Base-by-base conservation (phyloP, 148 eudicot genomes). In the Nyssa sinensis region DNA sequence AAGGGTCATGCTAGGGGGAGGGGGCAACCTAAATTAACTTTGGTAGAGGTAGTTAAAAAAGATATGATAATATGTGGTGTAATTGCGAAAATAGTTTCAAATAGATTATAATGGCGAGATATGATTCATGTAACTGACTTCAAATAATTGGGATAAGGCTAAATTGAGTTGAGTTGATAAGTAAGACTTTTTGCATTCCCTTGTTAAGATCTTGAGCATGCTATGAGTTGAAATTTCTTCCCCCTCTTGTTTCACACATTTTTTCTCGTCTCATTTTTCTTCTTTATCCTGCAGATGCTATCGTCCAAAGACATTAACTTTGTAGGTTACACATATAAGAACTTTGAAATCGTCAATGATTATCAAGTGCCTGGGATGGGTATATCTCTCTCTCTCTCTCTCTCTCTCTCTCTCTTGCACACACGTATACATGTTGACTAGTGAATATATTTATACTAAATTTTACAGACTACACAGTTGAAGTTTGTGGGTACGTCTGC, bases 321-420 rank as follows among this genome's bases (percentile, higher is more conserved):
- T 70, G 98, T 93, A 30, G 98, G 98, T 59, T 93, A 93, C 81
- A 93, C 98, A 5, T 93, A 93, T 83, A 93, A 93, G 86, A 93
- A 93, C 80, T 93, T 91, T 41, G 98, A 93, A 86, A 91, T 93
- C 57, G 97, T 93, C 76, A 91, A 93, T 76, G 98, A 91, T 79
- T 91, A 91, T 86, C 94, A 89, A 91, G 97, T 91, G 74, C 93
- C 98, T 41, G 98, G 98, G 78, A 91, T 93, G 77, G 97, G 98
- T 93, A 82, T 82, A 27, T 78, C 74, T 77, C 77, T 81, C 63
- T 70, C 78, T 62, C 69, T 73, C 81, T 75, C 51, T 74, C 73
- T 75, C 75, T 68, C 64, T 63, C 77, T 63, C 58, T 28, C 28
- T 37, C 35, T 17, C 24, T 27, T 5, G 0, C 59, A 17, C 25